These are phyloP conservation scores for Mikania micrantha DNA, from an alignment of 129 eudicot species.

Conservation along the genomic window DNA sequence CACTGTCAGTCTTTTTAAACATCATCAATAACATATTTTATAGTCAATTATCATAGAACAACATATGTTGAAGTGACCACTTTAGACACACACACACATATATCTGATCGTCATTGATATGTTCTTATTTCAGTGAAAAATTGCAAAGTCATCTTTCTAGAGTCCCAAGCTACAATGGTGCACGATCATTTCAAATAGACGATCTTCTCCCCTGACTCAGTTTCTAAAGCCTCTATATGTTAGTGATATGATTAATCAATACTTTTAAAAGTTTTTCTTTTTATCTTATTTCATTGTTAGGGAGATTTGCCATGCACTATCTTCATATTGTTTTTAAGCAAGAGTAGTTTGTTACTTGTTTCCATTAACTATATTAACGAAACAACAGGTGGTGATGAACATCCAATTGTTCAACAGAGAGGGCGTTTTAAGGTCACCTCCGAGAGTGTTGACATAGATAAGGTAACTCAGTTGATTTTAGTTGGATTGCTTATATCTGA, in stretches of 20 bases:
- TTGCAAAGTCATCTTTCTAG: conserved; percentile 31
- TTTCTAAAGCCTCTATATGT: conserved; percentile 41
- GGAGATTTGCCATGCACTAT: conserved; percentile 15
- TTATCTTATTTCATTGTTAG: conserved; percentile 4
- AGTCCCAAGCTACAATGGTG: conserved; percentile 35
- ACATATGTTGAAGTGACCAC: neutral
- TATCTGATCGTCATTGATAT: neutral
- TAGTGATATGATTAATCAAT: conserved; percentile 14
- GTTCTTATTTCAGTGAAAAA: conserved; percentile 37
- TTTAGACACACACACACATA: too few species aligned
- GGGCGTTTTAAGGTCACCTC: conserved; percentile 98
- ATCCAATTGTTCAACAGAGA: conserved; percentile 71
- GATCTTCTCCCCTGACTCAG: conserved; percentile 30
- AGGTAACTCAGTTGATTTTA: conserved; percentile 32
- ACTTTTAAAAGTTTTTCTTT: neutral
- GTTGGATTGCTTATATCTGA: neutral
- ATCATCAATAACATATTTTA: neutral
- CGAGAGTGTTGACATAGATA: conserved; percentile 69
- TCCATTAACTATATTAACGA: conserved; percentile 1
- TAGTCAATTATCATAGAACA: neutral
- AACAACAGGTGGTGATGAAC: conserved; percentile 56
- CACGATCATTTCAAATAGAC: conserved; percentile 27
- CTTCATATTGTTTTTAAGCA: conserved; percentile 1
- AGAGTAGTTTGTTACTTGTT: neutral
- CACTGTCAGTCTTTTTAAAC: neutral